Base-by-base conservation (phyloP, 495 filamentous ascomycete species). In the Xylaria bambusicola region DNA sequence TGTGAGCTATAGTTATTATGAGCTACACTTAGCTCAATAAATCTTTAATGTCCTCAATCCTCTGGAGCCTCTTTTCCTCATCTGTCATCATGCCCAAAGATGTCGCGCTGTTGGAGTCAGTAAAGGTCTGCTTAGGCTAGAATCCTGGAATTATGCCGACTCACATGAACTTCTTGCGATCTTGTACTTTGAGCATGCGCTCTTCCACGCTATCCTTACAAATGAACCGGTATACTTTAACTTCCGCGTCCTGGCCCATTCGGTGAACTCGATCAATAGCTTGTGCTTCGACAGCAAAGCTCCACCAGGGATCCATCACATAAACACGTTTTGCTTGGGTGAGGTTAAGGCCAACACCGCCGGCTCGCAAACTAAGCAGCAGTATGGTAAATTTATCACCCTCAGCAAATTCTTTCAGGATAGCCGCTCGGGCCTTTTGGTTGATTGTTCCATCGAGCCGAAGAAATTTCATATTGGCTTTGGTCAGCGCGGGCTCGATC, bases 221-320 rank as follows among this genome's bases (percentile, higher is more conserved):
- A 38, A 98, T 86, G 64, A 98, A 98, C 26, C 94, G 79, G 53
- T 84, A 84, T 3, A 98, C 92, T 41, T 81, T 85, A 1, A 98
- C 94, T 68, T 93, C 90, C 29, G 86, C 82, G 29, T 87, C 83
- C 70, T 99, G 95, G 0, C 95, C 95, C 93, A 99, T 97, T 8
- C 95, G 85, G 75, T 99, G 95, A n/a, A 99, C 92, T 3, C 95
- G 88, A 76, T 99, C 95, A 63, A 99, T 97, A 23, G 95, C 95
- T 71, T 99, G 95, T 9, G 92, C 91, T 72, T 99, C 95, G 23
- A 98, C 86, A 3, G 95, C 93, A 71, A 90, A 97, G 62, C 90
- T 94, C 95, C 95, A 99, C 95, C 95, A 99, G 0, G 95, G 93
- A 73, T 99, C 95, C 93, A 97, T 97, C 88, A 99, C 92, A 71